phyloP scores from a whole-genome alignment of 768 basidiomycete species.

The Phylloporus sp. region DNA sequence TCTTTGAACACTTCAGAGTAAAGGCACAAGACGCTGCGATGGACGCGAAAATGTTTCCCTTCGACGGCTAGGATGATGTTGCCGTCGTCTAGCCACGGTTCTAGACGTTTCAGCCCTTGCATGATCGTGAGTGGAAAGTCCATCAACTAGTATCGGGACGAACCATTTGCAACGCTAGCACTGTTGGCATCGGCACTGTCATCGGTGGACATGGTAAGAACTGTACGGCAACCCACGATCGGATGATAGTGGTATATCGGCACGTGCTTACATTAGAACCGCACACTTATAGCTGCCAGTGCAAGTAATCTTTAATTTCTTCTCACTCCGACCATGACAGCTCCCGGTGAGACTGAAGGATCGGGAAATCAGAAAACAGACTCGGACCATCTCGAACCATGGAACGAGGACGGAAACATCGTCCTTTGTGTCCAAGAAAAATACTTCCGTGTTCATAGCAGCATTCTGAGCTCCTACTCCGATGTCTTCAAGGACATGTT shows the following conservation, averaged over 20 bases:
- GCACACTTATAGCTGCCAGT: too few species aligned
- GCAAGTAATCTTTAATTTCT: too few species aligned
- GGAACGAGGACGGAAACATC: slow-evolving; percentile 5
- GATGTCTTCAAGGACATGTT: slow-evolving; percentile 6
- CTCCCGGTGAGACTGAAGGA: background rate
- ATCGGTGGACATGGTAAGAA: too few species aligned
- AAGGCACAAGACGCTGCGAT: slow-evolving; percentile 20
- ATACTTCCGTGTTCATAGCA: slow-evolving; percentile 5
- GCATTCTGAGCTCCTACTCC: slow-evolving; percentile 1
- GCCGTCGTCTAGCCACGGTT: slow-evolving; percentile 23
- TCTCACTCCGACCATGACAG: background rate
- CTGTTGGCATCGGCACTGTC: too few species aligned
- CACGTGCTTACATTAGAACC: too few species aligned
- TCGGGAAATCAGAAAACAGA: background rate
- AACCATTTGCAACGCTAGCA: too few species aligned
- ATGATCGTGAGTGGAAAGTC: too few species aligned
- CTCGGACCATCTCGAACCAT: slow-evolving; percentile 4
- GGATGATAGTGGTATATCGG: too few species aligned
- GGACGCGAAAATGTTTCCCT: slow-evolving; percentile 20
- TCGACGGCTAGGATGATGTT: slow-evolving; percentile 22
- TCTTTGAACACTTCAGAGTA: slow-evolving; percentile 19
- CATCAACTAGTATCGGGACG: too few species aligned
- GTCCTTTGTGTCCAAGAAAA: slow-evolving; percentile 3
- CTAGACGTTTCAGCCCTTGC: slow-evolving; percentile 18
- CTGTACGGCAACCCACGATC: too few species aligned